These are phyloP conservation scores for Malus hybrid DNA, from an alignment of 331 rosid genomes.

Conservation along the genomic window DNA sequence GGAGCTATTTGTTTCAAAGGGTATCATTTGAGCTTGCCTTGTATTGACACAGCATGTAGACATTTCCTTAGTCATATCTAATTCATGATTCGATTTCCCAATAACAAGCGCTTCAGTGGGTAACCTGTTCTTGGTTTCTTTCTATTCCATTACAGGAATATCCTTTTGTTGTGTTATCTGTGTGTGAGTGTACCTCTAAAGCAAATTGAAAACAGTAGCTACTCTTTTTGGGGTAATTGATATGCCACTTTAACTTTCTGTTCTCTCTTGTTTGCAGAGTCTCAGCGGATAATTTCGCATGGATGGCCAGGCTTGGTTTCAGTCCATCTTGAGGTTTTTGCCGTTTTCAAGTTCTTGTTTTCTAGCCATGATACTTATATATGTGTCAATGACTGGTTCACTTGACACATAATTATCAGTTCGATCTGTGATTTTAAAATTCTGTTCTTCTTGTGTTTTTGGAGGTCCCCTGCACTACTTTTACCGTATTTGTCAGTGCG, in stretches of 20 bases:
- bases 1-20: conserved; percentile 11
- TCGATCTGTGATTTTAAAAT: too few species aligned
- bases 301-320: conserved; percentile 93
- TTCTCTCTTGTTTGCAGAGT: conserved; percentile 40
- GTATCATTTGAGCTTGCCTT: not conserved
- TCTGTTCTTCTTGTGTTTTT: too few species aligned
- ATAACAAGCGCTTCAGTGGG: not conserved
- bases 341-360: not conserved
- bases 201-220: not conserved
- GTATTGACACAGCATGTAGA: not conserved
- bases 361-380: too few species aligned
- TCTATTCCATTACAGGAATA: not conserved
- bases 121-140: conserved; percentile 2
- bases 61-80: not conserved
- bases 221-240: not conserved
- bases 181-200: not conserved
- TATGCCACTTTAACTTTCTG: not conserved
- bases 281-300: conserved; percentile 57
- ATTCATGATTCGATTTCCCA: not conserved
- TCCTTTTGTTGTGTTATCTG: not conserved
- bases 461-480: too few species aligned
- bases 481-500: not conserved
- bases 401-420: not conserved
- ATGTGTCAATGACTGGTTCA: not conserved
- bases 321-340: conserved; percentile 76